Evolutionary conservation across 2,329 filamentous ascomycete genomes (phyloP), one percentile per base, ranked within the genome.

Genomic region (Beauveria rudraprayagi): DNA sequence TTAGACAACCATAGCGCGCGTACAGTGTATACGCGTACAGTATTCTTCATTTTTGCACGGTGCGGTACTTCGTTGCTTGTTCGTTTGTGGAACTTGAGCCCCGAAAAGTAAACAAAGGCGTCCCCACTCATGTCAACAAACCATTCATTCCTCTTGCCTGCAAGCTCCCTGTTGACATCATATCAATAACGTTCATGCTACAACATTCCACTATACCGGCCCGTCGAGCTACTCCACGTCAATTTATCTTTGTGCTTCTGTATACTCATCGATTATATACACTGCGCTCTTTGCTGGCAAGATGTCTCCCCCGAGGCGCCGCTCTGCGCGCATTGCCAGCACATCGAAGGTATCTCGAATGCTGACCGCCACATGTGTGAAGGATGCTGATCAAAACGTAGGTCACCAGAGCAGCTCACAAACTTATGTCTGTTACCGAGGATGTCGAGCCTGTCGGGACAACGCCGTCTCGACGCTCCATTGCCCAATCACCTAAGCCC

Each of bases 391-490:
- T 44, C 6, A 2, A 47, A 6, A 22, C 14, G 14, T 14, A 63
- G 61, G 54, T 74, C 71, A 64, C 62, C 24, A 77, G 70, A 64
- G 64, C 72, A 9, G 63, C 66, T 48, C 68, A 71, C 24, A 73
- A 68, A 60, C 73, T 79, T 37, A 67, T 72, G 11, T 76, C 79
- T 28, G 73, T 83, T 24, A 63, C 69, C 40, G 81, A 84, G 65
- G 69, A 70, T 56, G 70, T 76, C 60, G 78, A 81, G 53, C 46
- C 54, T 26, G 44, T 41, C 22, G 22, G 34, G 17, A 50, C 9
- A 10, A 43, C 43, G n/a, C 50, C 58, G 19, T 44, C 51, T 24
- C 58, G 51, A 19, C 58, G 58, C 30, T 55, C 26, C 30, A 10
- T 43, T 44, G 28, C 41, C 43, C 55, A 50, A 11, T 61, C 58